Evolutionary conservation across 2,329 filamentous ascomycete species (phyloP).

Genomic region (Chaetomium olivaceum): DNA sequence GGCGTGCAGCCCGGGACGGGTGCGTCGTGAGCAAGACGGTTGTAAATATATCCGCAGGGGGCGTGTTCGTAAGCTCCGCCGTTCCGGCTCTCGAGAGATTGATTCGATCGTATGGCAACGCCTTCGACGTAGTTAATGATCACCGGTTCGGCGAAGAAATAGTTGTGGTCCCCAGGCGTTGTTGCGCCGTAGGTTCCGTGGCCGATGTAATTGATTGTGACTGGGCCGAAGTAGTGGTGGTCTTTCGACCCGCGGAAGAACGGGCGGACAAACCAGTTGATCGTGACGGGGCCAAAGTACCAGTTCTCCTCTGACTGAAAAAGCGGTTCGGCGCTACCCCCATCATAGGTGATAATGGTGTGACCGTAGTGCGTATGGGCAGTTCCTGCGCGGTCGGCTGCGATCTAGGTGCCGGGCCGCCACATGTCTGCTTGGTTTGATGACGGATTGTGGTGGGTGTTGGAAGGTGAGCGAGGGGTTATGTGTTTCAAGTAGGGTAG

Average conservation of each 20-base stretch:
- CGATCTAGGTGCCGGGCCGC: neutral
- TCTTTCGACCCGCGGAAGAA: neutral
- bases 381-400: neutral
- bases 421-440: neutral
- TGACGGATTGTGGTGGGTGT: too few species aligned
- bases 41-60: neutral
- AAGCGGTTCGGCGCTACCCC: neutral
- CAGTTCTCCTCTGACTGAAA: neutral
- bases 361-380: neutral
- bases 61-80: neutral
- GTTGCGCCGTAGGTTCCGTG: neutral
- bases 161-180: neutral
- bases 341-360: neutral
- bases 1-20: neutral
- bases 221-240: neutral
- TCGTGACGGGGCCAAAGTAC: neutral
- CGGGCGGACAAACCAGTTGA: neutral
- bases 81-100: neutral
- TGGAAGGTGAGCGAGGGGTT: neutral
- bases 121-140: neutral
- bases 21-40: neutral
- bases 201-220: neutral
- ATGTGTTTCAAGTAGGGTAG: neutral
- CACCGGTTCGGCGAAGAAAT: neutral
- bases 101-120: neutral